phyloP scores from a whole-genome alignment of 306 rosid species.

The Vicia sativa region DNA sequence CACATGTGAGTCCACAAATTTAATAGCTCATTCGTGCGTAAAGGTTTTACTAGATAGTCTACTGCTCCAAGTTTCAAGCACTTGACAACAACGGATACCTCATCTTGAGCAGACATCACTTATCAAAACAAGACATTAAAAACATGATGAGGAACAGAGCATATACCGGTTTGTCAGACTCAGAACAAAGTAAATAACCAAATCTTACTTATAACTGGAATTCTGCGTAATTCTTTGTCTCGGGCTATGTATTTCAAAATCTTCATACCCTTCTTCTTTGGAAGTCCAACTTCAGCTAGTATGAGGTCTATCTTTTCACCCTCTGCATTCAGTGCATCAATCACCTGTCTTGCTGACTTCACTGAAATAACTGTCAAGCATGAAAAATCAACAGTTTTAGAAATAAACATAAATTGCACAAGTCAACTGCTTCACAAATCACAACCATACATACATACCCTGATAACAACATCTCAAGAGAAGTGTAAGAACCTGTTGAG shows the following conservation, averaged over 20 bases:
- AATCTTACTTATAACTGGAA: slow-evolving; percentile 88
- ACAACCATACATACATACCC: slow-evolving; percentile 53
- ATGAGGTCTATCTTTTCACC: slow-evolving; percentile 84
- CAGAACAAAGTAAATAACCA: slow-evolving; percentile 9
- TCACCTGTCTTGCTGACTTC: slow-evolving; percentile 86
- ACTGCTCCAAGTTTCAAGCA: slow-evolving; percentile 98
- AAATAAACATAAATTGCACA: slow-evolving; percentile 15
- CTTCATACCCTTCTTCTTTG: slow-evolving; percentile 80
- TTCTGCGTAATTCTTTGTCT: slow-evolving; percentile 72
- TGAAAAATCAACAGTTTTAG: slow-evolving; percentile 25
- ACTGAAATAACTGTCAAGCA: slow-evolving; percentile 70
- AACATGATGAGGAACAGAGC: slow-evolving; percentile 40
- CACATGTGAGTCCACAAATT: slow-evolving; percentile 99
- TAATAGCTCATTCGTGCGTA: slow-evolving; percentile 93
- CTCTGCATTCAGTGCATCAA: slow-evolving; percentile 94
- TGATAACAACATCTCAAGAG: slow-evolving; percentile 86
- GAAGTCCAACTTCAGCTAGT: slow-evolving; percentile 88
- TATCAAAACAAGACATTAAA: slow-evolving; percentile 28
- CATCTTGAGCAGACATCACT: slow-evolving; percentile 99
- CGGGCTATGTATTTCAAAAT: slow-evolving; percentile 90
- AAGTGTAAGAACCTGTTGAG: slow-evolving; percentile 74
- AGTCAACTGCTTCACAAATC: slow-evolving; percentile 7
- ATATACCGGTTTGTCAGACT: slow-evolving; percentile 21
- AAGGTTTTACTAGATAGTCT: slow-evolving; percentile 98
- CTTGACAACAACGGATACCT: slow-evolving; percentile 91